A percentile compares a stretch with the other conserved stretches of the same genome.
phyloP scores from a whole-genome alignment of 345 rosid genomes.

The Pistacia vera region DNA sequence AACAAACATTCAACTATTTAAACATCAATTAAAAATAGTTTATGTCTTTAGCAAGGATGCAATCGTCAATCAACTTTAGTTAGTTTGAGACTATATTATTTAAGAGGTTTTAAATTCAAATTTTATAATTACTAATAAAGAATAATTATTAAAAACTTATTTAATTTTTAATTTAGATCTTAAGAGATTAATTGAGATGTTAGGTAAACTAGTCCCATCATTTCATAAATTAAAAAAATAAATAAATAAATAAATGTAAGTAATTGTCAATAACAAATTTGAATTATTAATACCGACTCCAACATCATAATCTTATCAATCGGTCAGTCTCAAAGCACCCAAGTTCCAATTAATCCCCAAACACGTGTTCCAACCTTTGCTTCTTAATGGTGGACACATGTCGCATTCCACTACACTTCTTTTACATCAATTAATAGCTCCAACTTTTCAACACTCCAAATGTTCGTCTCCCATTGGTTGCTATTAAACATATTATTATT shows the following conservation, averaged over 20 bases:
- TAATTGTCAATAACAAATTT: background rate
- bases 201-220: too few relatives aligned
- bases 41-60: too few relatives aligned
- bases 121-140: too few relatives aligned
- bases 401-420: conserved; percentile 26
- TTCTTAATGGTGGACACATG: conserved; percentile 15
- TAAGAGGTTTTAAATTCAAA: too few relatives aligned
- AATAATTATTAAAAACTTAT: too few relatives aligned
- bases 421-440: conserved; percentile 28
- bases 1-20: too few relatives aligned
- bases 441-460: background rate
- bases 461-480: background rate
- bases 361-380: conserved; percentile 13
- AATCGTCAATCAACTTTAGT: too few relatives aligned
- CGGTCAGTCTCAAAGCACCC: background rate
- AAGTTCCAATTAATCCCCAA: background rate
- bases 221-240: too few relatives aligned
- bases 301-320: background rate
- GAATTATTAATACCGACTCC: background rate
- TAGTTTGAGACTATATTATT: too few relatives aligned
- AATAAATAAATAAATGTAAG: background rate
- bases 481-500: background rate
- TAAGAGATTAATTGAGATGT: too few relatives aligned
- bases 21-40: too few relatives aligned
- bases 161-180: too few relatives aligned